These are phyloP conservation scores for Leishmania amazonensis DNA, from an alignment of 208 protist species.

Conservation along the genomic window DNA sequence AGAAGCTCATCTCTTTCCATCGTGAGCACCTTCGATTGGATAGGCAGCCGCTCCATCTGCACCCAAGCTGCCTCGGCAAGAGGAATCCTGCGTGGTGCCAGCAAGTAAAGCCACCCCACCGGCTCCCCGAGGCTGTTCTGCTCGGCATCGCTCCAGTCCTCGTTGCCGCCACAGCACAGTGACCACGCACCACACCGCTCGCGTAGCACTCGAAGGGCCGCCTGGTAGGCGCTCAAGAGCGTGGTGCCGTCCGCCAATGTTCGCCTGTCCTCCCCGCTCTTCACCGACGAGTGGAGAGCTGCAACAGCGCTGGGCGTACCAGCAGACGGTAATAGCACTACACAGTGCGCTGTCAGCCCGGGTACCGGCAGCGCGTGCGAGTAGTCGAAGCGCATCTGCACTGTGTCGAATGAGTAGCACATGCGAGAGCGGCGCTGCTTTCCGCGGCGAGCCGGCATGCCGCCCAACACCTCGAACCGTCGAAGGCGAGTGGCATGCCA, in stretches of 20 bases:
- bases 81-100: conserved; percentile 30
- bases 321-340: conserved; percentile 23
- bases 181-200: conserved; percentile 22
- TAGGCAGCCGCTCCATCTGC: conserved; percentile 32
- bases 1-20: conserved; percentile 41
- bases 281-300: background rate
- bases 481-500: conserved; percentile 11
- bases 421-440: conserved; percentile 51
- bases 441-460: conserved; percentile 47
- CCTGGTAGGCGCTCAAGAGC: background rate
- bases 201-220: conserved; percentile 6
- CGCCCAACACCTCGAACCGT: conserved; percentile 50
- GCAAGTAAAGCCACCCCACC: conserved; percentile 45
- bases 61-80: conserved; percentile 37
- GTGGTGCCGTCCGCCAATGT: conserved; percentile 3
- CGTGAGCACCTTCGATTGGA: conserved; percentile 25
- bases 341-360: conserved; percentile 49
- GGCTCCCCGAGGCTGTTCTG: conserved; percentile 49
- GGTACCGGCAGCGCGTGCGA: conserved; percentile 38
- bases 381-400: conserved; percentile 42
- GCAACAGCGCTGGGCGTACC: background rate
- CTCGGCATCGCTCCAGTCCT: conserved; percentile 39
- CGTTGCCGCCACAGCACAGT: conserved; percentile 43
- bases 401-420: conserved; percentile 45
- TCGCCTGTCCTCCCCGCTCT: background rate